Conservation (phyloP, 768 basidiomycete species). For the Leccinum truebloodii region DNA sequence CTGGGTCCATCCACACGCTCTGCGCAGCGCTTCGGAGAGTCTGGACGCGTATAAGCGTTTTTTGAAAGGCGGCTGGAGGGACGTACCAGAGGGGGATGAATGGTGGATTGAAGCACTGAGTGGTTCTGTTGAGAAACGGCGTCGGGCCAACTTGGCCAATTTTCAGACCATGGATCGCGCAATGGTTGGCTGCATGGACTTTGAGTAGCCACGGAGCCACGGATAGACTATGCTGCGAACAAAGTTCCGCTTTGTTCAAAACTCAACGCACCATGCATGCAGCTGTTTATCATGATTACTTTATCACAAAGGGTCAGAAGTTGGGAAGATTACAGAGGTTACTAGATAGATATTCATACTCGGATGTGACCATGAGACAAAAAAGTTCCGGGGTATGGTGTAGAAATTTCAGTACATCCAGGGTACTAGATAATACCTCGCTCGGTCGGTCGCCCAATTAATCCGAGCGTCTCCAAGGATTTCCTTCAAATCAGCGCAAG, state of each 20-base stretch:
- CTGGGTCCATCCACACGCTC: slow-evolving; percentile 9
- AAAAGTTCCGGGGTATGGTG: neutral
- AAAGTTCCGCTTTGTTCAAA: neutral
- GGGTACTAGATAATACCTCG: too few species aligned
- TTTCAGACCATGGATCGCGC: slow-evolving; percentile 9
- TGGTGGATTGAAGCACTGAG: slow-evolving; percentile 67
- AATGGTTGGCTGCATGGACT: slow-evolving; percentile 6
- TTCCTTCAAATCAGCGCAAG: neutral
- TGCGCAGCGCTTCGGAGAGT: slow-evolving; percentile 14
- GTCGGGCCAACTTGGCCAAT: slow-evolving; percentile 13
- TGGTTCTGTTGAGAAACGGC: slow-evolving; percentile 40
- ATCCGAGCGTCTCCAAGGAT: too few species aligned
- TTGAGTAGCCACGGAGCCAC: slow-evolving; percentile 14
- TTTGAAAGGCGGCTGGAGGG: slow-evolving; percentile 59
- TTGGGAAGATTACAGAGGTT: too few species aligned
- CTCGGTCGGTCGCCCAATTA: too few species aligned
- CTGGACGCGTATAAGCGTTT: slow-evolving; percentile 43
- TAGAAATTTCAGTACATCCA: too few species aligned
- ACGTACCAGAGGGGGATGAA: slow-evolving; percentile 52
- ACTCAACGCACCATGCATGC: neutral
- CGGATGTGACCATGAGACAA: neutral
- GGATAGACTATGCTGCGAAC: too few species aligned
- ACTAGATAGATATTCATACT: too few species aligned
- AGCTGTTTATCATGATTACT: too few species aligned
- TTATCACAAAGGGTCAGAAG: too few species aligned